These are phyloP conservation scores for Rubroboletus pulcherrimus DNA, from an alignment of 768 basidiomycete species.

Conservation along the genomic window DNA sequence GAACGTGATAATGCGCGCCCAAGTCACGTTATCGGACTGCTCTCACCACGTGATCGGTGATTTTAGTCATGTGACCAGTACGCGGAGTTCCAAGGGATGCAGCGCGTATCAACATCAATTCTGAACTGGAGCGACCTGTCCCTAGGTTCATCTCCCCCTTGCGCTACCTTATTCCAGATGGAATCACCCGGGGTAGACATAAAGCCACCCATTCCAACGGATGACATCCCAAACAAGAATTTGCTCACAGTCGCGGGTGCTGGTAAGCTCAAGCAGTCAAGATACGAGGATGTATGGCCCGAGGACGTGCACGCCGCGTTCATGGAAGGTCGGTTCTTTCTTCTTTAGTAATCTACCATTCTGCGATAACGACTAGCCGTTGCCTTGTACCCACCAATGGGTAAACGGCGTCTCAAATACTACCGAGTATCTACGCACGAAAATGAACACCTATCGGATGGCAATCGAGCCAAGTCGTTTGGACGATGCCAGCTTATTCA, in stretches of 20 bases:
- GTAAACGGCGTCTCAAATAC: conserved; percentile 35
- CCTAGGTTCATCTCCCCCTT: not conserved
- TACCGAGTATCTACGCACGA: conserved; percentile 21
- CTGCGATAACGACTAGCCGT: conserved; percentile 23
- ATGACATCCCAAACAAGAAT: conserved; percentile 5
- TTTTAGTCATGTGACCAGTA: conserved; percentile 28
- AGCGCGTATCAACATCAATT: conserved; percentile 13
- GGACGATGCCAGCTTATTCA: conserved; percentile 40
- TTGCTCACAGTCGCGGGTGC: not conserved
- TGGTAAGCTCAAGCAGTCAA: conserved; percentile 27
- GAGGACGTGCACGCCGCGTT: conserved; percentile 35
- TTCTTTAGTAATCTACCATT: not conserved
- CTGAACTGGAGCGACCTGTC: conserved; percentile 3
- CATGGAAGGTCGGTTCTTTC: conserved; percentile 31
- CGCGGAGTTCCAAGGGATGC: conserved; percentile 23
- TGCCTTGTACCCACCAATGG: conserved; percentile 33
- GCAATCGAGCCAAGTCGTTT: conserved; percentile 27
- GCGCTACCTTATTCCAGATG: conserved; percentile 22
- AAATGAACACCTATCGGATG: conserved; percentile 5
- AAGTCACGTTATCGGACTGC: conserved; percentile 2
- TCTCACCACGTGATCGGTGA: conserved; percentile 22
- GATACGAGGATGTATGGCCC: conserved; percentile 34
- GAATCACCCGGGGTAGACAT: conserved; percentile 16
- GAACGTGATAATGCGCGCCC: not conserved
- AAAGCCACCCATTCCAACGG: conserved; percentile 12